phyloP scores from a whole-genome alignment of 306 rosid species.

The Comarum palustre region DNA sequence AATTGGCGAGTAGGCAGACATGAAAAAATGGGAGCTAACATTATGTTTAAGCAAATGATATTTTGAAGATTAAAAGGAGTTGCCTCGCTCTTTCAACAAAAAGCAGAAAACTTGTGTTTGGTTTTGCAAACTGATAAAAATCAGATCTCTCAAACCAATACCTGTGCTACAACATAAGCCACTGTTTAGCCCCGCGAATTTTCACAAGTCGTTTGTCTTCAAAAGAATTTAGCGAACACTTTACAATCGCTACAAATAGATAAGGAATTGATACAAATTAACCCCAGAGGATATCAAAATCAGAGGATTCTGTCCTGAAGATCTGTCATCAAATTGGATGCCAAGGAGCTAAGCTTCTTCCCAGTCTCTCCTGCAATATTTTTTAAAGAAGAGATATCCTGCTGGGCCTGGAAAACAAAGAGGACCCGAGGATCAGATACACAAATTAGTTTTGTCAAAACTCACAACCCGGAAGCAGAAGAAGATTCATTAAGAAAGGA shows the following conservation, averaged over 20 bases:
- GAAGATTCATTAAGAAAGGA: background rate
- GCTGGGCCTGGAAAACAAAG: constrained; percentile 59
- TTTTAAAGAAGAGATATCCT: constrained; percentile 77
- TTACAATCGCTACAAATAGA: constrained; percentile 38
- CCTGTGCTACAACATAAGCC: constrained; percentile 39
- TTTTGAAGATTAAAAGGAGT: background rate
- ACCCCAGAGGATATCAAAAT: constrained; percentile 38
- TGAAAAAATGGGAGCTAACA: background rate
- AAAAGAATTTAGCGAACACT: constrained; percentile 35
- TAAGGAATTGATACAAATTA: constrained; percentile 28
- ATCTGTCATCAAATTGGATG: constrained; percentile 76
- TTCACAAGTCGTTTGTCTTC: constrained; percentile 30
- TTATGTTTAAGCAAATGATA: background rate
- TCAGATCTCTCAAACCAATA: constrained; percentile 25
- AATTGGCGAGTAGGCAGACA: no score
- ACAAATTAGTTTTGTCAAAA: background rate
- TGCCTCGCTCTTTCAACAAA: background rate
- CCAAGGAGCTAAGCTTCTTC: constrained; percentile 80
- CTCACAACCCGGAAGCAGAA: background rate
- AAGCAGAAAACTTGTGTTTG: background rate
- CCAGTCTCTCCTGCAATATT: constrained; percentile 92
- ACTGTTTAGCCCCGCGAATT: constrained; percentile 32
- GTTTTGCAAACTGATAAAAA: constrained; percentile 4
- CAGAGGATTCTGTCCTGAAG: constrained; percentile 83
- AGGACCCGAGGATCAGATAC: background rate